phyloP scores from a whole-genome alignment of 257 asterid genomes.

The Solanum medicagineum region DNA sequence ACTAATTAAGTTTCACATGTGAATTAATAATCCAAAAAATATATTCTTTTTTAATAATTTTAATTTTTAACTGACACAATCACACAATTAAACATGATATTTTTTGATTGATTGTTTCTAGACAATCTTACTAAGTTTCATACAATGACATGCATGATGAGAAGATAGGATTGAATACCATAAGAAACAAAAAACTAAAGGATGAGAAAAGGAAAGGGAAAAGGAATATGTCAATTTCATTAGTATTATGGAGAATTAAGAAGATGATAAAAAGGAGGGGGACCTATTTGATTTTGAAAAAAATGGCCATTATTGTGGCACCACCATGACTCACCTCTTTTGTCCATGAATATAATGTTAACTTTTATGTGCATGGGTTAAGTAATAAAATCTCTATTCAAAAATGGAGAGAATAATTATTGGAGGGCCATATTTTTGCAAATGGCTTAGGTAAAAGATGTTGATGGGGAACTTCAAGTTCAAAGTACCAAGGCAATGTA shows the following conservation, averaged over 20 bases:
- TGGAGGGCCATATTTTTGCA: background rate
- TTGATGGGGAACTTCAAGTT: background rate
- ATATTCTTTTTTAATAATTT: too few relatives aligned
- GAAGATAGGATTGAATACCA: background rate
- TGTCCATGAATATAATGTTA: slow-evolving; percentile 17
- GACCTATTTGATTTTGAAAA: slow-evolving; percentile 5
- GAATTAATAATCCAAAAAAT: too few relatives aligned
- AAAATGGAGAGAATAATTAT: background rate
- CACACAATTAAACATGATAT: too few relatives aligned
- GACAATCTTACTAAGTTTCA: background rate
- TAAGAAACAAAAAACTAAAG: background rate
- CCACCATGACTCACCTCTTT: slow-evolving; percentile 12
- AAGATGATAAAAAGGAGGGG: background rate
- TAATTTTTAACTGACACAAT: too few relatives aligned
- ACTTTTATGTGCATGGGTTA: background rate
- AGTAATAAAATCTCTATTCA: slow-evolving; percentile 13
- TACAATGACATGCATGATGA: background rate
- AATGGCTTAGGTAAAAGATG: background rate
- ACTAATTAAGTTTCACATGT: too few relatives aligned
- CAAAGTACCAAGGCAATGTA: background rate
- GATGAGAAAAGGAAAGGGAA: background rate
- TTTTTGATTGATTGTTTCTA: background rate
- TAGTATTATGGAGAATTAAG: background rate
- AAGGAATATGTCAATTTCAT: background rate
- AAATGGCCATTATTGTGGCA: slow-evolving; percentile 12